phyloP scores from a whole-genome alignment of 2,329 filamentous ascomycete species.

The Ascochyta pisi region DNA sequence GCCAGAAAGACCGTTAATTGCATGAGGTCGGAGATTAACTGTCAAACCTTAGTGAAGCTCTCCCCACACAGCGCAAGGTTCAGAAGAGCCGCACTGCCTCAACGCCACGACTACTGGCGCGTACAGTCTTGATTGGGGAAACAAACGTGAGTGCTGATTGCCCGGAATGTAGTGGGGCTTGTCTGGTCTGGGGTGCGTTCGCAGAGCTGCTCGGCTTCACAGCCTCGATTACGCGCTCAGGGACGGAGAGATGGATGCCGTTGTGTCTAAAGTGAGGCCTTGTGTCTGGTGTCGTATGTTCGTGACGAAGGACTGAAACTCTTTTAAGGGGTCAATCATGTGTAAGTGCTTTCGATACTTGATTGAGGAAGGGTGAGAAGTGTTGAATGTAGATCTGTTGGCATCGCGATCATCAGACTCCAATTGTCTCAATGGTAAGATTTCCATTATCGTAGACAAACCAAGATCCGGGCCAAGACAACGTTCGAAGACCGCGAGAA shows the following conservation, averaged over 20 bases:
- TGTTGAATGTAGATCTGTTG: no score
- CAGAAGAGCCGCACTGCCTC: slow-evolving; percentile 15
- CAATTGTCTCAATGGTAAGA: no score
- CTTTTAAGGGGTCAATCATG: no score
- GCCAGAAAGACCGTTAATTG: slow-evolving; percentile 40
- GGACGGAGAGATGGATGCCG: neutral
- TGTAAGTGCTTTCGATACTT: neutral
- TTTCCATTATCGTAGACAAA: no score
- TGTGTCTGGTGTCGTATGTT: neutral
- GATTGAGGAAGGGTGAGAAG: neutral
- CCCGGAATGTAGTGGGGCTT: neutral
- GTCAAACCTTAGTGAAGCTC: slow-evolving; percentile 30
- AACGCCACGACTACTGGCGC: slow-evolving; percentile 9
- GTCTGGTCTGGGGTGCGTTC: neutral
- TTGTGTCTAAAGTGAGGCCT: neutral
- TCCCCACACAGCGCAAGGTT: slow-evolving; percentile 11
- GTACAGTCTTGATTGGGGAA: neutral
- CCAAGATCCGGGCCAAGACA: no score
- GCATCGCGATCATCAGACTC: no score
- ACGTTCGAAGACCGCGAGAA: no score
- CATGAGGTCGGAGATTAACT: slow-evolving; percentile 26
- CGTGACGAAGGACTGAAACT: neutral
- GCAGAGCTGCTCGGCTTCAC: slow-evolving; percentile 6
- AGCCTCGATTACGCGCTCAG: slow-evolving; percentile 12
- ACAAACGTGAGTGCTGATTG: slow-evolving; percentile 5